Base-by-base conservation (phyloP, 108 stramenopile species). In the Nitzschia palea region DNA sequence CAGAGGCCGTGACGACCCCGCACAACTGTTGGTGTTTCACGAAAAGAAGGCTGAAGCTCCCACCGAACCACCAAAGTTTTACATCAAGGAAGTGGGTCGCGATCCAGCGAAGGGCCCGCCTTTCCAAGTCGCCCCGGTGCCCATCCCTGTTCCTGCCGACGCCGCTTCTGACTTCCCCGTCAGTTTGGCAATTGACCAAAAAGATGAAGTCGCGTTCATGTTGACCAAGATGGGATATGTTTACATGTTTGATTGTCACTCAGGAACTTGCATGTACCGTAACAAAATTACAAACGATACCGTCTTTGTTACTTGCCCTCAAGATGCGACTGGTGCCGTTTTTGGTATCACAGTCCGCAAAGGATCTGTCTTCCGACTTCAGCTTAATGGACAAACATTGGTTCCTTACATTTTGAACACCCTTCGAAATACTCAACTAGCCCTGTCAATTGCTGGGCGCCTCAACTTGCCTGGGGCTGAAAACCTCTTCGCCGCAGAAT, bases 31-130 rank as follows among this genome's bases (percentile, higher is more conserved):
- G 27, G 85, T 91, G 67, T 99, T 99, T 65, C 95, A 98, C 73
- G 96, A 98, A 80, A 98, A 98, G 80, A 98, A 98, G 77, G 67
- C 89, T 1, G 89, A 86, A 12, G 54, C 35, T 40, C 88, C 93
- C 44, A 79, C 83, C 9, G 88, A 86, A 52, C 85, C 89, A 33
- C 77, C 85, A 25, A 89, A 95, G 77, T 78, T 99, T 45, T 97
- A 86, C 74, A 88, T 98, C 48, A 97, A 98, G 87, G 99, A 99
- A 79, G 95, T 98, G n/a, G 99, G 98, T 32, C 86, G 98, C 10
- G 97, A 97, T 72, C 95, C 95, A 23, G 76, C 93, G 15, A 89
- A 91, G 40, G 99, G 99, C 10, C 80, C 89, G 31, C 93, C 97
- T 12, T 95, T 97, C 70, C 81, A 91, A 14, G 62, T 97, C 35